Evolutionary conservation across 2,329 filamentous ascomycete species (phyloP), one percentile per base, ranked within the genome.

Genomic region (Fusarium beomiforme): DNA sequence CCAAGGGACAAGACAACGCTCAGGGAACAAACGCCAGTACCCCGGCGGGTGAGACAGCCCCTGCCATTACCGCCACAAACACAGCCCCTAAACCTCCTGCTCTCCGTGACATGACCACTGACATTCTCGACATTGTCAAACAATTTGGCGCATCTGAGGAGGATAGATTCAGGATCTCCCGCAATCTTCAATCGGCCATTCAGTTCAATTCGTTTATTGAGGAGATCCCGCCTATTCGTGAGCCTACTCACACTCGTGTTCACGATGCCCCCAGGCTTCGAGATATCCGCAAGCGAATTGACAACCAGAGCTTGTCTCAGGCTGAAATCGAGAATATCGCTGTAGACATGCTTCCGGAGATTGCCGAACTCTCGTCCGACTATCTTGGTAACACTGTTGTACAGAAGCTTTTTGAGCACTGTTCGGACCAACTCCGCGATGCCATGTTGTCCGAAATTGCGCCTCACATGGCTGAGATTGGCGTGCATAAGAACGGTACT

Each of bases 351-450:
- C 88, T 99, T 19, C 94, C 95, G 13, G 96, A 99, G 80, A 96
- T 99, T 79, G 94, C 95, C 7, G 96, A 99, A 81, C 86, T 99
- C 26, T 89, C 96, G 5, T 97, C 95, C 0, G 96, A 99, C 81
- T 99, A 99, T 77, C 88, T 99, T 34, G 96, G 96, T 75, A 99
- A 99, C 83, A 99, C 96, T 0, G 96, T 99, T n/a, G 95, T 99
- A 21, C 96, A 99, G 83, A 99, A 99, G 83, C 86, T 99, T 47
- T 99, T 99, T 78, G 95, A 99, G 81, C 94, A 93, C 83, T 98
- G 96, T 84, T 96, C 94, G 1, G 95, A 98, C 79, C 86, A 90
- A 43, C 90, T 95, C 43, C 95, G 97, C 76, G 94, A 98, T 80
- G 91, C 92, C 61, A 98, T 99, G 96, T 85, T 99, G 63, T 83